A percentile compares a stretch with the other conserved stretches of the same genome.
These are phyloP conservation scores for Stachybotrys elegans DNA, from an alignment of 2,329 filamentous ascomycete genomes.

Conservation along the genomic window DNA sequence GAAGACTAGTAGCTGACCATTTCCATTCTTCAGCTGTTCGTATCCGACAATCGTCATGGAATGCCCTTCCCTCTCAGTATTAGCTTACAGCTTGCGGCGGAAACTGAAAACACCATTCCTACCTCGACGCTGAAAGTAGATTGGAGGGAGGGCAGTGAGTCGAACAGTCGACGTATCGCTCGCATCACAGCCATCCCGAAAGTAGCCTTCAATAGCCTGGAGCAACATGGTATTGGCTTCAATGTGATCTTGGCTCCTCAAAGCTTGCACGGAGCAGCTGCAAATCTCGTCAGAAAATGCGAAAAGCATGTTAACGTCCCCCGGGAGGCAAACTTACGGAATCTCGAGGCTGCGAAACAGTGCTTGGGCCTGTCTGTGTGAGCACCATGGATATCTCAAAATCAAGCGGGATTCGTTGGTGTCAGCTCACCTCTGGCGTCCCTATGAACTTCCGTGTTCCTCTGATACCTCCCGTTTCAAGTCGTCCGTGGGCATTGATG, in stretches of 20 bases:
- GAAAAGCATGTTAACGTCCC: neutral
- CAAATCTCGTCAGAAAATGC: neutral
- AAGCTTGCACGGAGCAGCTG: slow-evolving; percentile 59
- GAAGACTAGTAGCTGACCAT: slow-evolving; percentile 72
- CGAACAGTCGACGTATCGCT: slow-evolving; percentile 55
- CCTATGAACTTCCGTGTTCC: slow-evolving; percentile 95
- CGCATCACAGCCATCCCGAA: slow-evolving; percentile 44
- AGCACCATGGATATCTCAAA: too few relatives aligned
- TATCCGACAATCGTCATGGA: slow-evolving; percentile 87
- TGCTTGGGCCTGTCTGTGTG: slow-evolving; percentile 60
- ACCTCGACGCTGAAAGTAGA: slow-evolving; percentile 86
- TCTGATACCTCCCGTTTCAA: slow-evolving; percentile 80
- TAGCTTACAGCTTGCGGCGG: too few relatives aligned
- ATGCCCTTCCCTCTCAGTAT: slow-evolving; percentile 52
- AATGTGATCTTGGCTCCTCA: slow-evolving; percentile 43
- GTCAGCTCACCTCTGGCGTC: slow-evolving; percentile 66
- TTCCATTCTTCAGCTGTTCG: slow-evolving; percentile 62
- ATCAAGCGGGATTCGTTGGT: neutral
- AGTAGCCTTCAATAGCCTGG: slow-evolving; percentile 68
- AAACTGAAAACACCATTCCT: too few relatives aligned
- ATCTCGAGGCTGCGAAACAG: slow-evolving; percentile 68
- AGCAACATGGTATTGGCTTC: slow-evolving; percentile 52
- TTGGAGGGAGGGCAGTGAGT: slow-evolving; percentile 68
- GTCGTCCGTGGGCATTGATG: slow-evolving; percentile 67
- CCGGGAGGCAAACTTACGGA: slow-evolving; percentile 39